Conservation (phyloP, 2,329 filamentous ascomycete genomes). For the Penicillium sp. region DNA sequence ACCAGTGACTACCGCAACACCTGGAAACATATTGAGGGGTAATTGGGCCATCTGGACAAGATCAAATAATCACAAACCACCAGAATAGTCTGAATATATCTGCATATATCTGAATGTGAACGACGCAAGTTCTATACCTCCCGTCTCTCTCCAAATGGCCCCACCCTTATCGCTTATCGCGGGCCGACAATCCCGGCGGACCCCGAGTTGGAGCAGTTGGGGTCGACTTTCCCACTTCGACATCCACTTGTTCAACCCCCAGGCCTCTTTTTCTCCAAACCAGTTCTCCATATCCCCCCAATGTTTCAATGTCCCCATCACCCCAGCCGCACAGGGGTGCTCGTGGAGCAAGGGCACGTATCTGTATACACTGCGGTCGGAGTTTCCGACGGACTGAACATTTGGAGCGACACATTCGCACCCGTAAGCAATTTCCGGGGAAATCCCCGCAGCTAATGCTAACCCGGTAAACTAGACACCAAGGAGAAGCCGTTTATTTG, state of each 20-base stretch:
- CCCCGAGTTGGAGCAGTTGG: conserved; percentile 19
- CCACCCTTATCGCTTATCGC: conserved; percentile 12
- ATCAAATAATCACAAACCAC: too few relatives aligned
- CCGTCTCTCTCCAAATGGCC: neutral
- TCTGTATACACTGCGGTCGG: conserved; percentile 36
- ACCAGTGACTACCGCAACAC: conserved; percentile 50
- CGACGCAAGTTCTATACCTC: neutral
- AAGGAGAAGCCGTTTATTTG: conserved; percentile 39
- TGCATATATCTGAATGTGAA: too few relatives aligned
- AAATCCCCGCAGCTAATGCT: conserved; percentile 1
- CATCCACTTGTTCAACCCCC: conserved; percentile 9
- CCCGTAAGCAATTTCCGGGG: conserved; percentile 26
- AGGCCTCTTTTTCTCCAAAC: conserved; percentile 23
- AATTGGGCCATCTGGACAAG: neutral
- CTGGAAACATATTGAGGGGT: conserved; percentile 36
- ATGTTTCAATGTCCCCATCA: conserved; percentile 35
- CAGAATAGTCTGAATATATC: neutral
- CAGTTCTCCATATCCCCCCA: conserved; percentile 23
- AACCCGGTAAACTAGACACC: conserved; percentile 25
- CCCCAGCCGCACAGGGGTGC: conserved; percentile 23
- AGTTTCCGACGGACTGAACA: conserved; percentile 36
- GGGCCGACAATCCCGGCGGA: conserved; percentile 5
- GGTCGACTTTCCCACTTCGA: conserved; percentile 16
- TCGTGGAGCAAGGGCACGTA: conserved; percentile 32
- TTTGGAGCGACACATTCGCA: conserved; percentile 38